Percentiles rank a stretch among this genome's conserved stretches.
Conservation (phyloP, 768 basidiomycete genomes). For the Boletellus ananas region DNA sequence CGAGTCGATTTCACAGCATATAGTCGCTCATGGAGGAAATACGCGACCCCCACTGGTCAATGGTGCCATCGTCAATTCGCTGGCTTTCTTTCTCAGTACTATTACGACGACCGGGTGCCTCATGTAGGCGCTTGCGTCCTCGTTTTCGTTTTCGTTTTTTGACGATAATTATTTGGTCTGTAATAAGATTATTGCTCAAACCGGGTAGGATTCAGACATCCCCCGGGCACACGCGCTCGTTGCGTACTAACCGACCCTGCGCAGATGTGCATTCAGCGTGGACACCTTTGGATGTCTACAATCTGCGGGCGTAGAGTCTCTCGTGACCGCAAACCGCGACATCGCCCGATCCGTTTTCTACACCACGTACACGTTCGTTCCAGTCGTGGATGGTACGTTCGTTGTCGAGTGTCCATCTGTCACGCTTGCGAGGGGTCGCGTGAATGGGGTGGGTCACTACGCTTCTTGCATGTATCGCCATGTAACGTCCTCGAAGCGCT, state of each 20-base stretch:
- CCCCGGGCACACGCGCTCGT: not conserved
- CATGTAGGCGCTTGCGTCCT: conserved; percentile 18
- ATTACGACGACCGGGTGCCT: conserved; percentile 30
- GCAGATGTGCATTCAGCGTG: conserved; percentile 31
- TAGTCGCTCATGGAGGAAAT: conserved; percentile 32
- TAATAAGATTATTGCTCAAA: conserved; percentile 2
- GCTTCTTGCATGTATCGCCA: not conserved
- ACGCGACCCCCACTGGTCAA: conserved; percentile 33
- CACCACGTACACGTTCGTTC: conserved; percentile 38
- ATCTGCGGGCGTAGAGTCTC: conserved; percentile 22
- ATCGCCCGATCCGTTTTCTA: conserved; percentile 34
- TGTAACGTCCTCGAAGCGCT: conserved; percentile 17
- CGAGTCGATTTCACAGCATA: conserved; percentile 34
- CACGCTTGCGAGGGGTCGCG: conserved; percentile 33
- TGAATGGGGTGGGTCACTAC: conserved; percentile 40
- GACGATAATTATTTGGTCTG: conserved; percentile 18
- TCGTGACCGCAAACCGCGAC: conserved; percentile 34
- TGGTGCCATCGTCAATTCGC: conserved; percentile 32
- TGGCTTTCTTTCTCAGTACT: conserved; percentile 33
- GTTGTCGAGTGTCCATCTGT: conserved; percentile 41
- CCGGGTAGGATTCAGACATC: conserved; percentile 18
- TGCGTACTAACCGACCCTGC: not conserved
- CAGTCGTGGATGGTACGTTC: conserved; percentile 47
- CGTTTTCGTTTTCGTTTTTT: not conserved
- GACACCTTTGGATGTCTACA: conserved; percentile 43